These are phyloP conservation scores for Ceratonia siliqua DNA, from an alignment of 306 rosid species.

Conservation along the genomic window DNA sequence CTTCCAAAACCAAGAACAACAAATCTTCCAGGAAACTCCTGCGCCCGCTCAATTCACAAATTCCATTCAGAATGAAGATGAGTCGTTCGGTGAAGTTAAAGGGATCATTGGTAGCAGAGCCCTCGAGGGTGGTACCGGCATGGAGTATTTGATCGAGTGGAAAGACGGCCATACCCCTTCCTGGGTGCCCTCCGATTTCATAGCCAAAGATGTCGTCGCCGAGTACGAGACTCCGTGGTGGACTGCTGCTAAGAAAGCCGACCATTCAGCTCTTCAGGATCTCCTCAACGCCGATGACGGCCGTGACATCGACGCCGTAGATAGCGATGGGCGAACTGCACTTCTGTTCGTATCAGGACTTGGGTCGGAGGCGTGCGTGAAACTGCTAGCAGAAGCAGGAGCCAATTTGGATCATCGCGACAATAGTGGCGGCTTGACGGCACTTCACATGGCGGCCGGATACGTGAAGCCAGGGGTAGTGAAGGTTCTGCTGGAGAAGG, in stretches of 20 bases:
- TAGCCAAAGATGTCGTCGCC: slow-evolving; percentile 75
- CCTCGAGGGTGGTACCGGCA: slow-evolving; percentile 42
- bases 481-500: slow-evolving; percentile 53
- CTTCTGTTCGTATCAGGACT: slow-evolving; percentile 73
- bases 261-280: slow-evolving; percentile 42
- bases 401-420: slow-evolving; percentile 63
- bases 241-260: slow-evolving; percentile 85
- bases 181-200: slow-evolving; percentile 75
- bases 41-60: neutral
- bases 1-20: slow-evolving; percentile 46
- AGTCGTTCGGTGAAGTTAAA: slow-evolving; percentile 72
- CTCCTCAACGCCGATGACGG: slow-evolving; percentile 50
- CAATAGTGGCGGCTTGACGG: slow-evolving; percentile 57
- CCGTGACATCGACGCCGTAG: slow-evolving; percentile 75
- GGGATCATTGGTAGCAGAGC: slow-evolving; percentile 81
- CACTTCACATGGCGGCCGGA: slow-evolving; percentile 88
- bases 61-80: slow-evolving; percentile 37
- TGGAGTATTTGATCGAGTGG: slow-evolving; percentile 87
- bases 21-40: neutral
- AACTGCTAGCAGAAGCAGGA: slow-evolving; percentile 58
- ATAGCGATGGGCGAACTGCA: slow-evolving; percentile 70
- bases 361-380: slow-evolving; percentile 71
- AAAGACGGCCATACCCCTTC: slow-evolving; percentile 81
- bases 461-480: slow-evolving; percentile 67
- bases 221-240: slow-evolving; percentile 91